Evolutionary conservation across 1,284 basidiomycete species (phyloP).

Genomic region (Ustilago xerochloae): DNA sequence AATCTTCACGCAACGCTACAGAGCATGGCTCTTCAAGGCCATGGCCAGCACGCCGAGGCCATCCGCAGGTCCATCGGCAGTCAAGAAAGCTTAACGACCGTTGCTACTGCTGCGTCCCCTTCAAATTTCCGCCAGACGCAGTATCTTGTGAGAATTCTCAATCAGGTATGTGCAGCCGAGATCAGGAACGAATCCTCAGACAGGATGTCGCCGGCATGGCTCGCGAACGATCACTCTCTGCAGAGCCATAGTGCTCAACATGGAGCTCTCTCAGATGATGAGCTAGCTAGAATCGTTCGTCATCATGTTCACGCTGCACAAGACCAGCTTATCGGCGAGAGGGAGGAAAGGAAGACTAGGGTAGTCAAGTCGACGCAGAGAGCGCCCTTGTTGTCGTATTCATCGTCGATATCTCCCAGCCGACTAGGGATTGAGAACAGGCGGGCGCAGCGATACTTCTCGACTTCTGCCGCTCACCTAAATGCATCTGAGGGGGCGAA

Average conservation of each 20-base stretch:
- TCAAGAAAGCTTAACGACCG: not conserved
- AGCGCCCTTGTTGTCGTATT: not conserved
- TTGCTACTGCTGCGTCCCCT: slow-evolving; percentile 4
- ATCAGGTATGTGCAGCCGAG: slow-evolving; percentile 32
- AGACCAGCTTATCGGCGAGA: slow-evolving; percentile 13
- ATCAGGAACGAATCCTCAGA: not conserved
- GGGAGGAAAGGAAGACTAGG: not conserved
- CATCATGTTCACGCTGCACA: slow-evolving; percentile 4
- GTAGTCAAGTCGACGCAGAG: not conserved
- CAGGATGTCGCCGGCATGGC: slow-evolving; percentile 2
- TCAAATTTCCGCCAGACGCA: slow-evolving; percentile 32
- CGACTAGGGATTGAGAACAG: not conserved
- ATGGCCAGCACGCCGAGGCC: slow-evolving; percentile 2
- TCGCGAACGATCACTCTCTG: too few species aligned
- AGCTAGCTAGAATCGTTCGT: not conserved
- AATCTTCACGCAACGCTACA: slow-evolving; percentile 20
- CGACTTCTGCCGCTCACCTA: slow-evolving; percentile 1
- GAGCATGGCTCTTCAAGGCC: slow-evolving; percentile 15
- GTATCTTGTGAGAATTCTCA: slow-evolving; percentile 35
- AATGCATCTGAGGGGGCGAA: not conserved
- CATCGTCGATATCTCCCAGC: slow-evolving; percentile 13
- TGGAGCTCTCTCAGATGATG: not conserved
- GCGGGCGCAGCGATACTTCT: slow-evolving; percentile 2
- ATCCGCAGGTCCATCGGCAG: slow-evolving; percentile 2
- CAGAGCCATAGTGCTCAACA: too few species aligned